phyloP scores from a whole-genome alignment of 345 rosid genomes.

The Aquilaria sinensis region DNA sequence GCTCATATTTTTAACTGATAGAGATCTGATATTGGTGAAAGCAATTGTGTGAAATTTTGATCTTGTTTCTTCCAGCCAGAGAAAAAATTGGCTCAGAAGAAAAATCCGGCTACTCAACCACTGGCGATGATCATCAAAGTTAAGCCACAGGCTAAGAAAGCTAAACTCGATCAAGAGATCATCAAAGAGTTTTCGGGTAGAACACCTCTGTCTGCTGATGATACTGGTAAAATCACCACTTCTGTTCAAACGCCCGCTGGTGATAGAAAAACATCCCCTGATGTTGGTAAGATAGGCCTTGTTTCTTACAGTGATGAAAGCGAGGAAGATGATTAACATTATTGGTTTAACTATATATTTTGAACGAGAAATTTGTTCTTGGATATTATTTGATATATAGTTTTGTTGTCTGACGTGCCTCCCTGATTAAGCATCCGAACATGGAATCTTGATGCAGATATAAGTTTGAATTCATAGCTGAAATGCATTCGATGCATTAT shows the following conservation, averaged over 20 bases:
- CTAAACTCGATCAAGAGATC: slow-evolving; percentile 34
- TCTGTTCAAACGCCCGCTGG: slow-evolving; percentile 17
- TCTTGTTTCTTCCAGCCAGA: slow-evolving; percentile 34
- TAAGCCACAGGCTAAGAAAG: slow-evolving; percentile 74
- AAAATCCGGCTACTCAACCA: slow-evolving; percentile 54
- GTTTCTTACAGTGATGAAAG: slow-evolving; percentile 93
- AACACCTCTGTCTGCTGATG: slow-evolving; percentile 15
- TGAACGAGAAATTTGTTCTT: no score
- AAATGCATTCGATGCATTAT: no score
- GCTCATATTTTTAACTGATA: no score
- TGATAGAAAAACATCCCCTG: slow-evolving; percentile 12
- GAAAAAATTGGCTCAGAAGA: slow-evolving; percentile 42
- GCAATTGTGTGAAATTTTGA: no score
- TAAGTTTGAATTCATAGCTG: no score
- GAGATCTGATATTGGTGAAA: no score
- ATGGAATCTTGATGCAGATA: no score
- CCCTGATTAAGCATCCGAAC: no score
- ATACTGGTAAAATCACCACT: slow-evolving; percentile 27
- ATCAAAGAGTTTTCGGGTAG: slow-evolving; percentile 23
- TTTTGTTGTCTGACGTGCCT: no score
- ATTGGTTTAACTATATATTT: background rate
- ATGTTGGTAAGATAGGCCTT: slow-evolving; percentile 37
- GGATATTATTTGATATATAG: no score
- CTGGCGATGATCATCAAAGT: slow-evolving; percentile 57
- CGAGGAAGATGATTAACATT: slow-evolving; percentile 45